A percentile compares a stretch with the other conserved stretches of the same genome.
Conservation (phyloP, 768 basidiomycete species). For the Collybia sordida region DNA sequence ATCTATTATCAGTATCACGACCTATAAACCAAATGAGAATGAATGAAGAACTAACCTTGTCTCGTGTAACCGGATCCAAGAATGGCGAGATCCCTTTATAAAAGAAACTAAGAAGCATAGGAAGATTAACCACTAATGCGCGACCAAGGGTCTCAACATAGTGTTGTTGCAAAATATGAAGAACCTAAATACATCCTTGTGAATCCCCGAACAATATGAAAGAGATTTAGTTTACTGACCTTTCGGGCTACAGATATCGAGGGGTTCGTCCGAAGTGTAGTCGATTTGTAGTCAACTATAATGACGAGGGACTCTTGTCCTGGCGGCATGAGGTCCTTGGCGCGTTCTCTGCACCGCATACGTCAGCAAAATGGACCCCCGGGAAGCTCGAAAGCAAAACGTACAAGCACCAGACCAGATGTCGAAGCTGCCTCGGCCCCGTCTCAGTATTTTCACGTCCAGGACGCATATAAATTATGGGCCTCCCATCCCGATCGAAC, state of each 20-base stretch:
- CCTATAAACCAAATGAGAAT: background rate
- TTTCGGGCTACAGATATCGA: conserved; percentile 80
- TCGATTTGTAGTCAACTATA: conserved; percentile 83
- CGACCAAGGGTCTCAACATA: conserved; percentile 88
- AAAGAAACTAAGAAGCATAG: conserved; percentile 70
- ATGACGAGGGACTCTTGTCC: conserved; percentile 83
- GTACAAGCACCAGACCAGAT: conserved; percentile 86
- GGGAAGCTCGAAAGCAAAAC: conserved; percentile 24
- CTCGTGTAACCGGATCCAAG: conserved; percentile 83
- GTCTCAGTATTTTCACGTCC: conserved; percentile 83
- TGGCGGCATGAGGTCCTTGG: conserved; percentile 85
- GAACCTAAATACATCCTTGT: conserved; percentile 37
- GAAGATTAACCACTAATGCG: conserved; percentile 81
- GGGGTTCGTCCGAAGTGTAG: conserved; percentile 81
- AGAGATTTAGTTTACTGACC: conserved; percentile 27
- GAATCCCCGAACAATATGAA: background rate
- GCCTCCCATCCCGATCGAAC: conserved; percentile 85
- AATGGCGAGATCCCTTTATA: conserved; percentile 86
- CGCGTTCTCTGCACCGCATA: conserved; percentile 63
- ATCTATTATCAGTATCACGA: background rate
- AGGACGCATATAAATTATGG: conserved; percentile 86
- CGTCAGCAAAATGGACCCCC: background rate
- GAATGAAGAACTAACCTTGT: conserved; percentile 56
- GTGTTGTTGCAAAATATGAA: conserved; percentile 82
- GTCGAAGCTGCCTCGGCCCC: conserved; percentile 74